phyloP scores from a whole-genome alignment of 2,329 filamentous ascomycete genomes.

The Lachnellula hyalina region DNA sequence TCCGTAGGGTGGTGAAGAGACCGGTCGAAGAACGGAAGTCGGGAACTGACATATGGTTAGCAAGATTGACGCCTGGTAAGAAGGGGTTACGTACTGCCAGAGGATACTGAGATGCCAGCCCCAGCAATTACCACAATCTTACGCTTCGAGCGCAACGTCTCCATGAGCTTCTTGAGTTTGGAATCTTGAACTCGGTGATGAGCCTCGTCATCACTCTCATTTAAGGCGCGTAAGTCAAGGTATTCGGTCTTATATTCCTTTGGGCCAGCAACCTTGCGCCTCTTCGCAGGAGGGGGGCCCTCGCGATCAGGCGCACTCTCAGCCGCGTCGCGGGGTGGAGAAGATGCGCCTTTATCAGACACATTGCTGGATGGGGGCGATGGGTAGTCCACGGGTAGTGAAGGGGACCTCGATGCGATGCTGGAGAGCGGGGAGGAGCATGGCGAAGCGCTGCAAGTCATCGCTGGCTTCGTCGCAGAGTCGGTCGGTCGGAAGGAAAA shows the following conservation, averaged over 20 bases:
- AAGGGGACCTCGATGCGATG: slow-evolving; percentile 33
- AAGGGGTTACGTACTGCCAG: slow-evolving; percentile 64
- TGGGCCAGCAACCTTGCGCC: slow-evolving; percentile 59
- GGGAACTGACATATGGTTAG: slow-evolving; percentile 55
- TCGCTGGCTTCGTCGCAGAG: neutral
- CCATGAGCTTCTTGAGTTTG: slow-evolving; percentile 65
- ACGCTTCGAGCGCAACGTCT: slow-evolving; percentile 77
- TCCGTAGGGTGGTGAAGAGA: slow-evolving; percentile 78
- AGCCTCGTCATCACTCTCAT: slow-evolving; percentile 40
- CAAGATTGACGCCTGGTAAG: slow-evolving; percentile 5
- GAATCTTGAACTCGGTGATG: slow-evolving; percentile 50
- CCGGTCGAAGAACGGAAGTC: slow-evolving; percentile 92
- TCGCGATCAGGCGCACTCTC: slow-evolving; percentile 35
- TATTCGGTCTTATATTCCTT: slow-evolving; percentile 75
- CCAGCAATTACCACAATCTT: slow-evolving; percentile 97
- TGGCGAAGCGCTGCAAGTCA: slow-evolving; percentile 3
- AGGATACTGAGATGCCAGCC: slow-evolving; percentile 93
- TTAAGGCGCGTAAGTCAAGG: slow-evolving; percentile 60
- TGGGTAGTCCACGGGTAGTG: slow-evolving; percentile 27
- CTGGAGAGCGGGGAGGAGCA: slow-evolving; percentile 32
- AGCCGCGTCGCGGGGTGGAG: slow-evolving; percentile 18
- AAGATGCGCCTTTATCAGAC: slow-evolving; percentile 19
- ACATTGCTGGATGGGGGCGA: slow-evolving; percentile 27
- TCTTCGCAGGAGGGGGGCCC: slow-evolving; percentile 67
- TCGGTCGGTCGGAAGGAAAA: neutral